Conservation (phyloP, 2,329 filamentous ascomycete genomes). For the Pseudocercospora cruenta region DNA sequence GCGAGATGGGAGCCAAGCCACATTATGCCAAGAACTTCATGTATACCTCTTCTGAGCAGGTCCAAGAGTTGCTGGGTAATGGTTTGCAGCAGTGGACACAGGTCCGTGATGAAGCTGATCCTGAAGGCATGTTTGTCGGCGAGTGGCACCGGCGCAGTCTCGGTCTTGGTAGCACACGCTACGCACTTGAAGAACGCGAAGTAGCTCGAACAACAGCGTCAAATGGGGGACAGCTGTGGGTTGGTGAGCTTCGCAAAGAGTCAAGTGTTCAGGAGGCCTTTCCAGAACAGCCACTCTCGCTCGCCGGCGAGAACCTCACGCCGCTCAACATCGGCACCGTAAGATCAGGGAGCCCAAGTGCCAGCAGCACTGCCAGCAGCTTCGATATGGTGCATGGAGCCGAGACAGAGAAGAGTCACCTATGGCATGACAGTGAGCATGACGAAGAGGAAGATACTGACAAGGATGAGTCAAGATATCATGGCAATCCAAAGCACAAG, state of each 20-base stretch:
- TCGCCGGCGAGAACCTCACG: constrained; percentile 3
- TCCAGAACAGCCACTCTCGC: constrained; percentile 33
- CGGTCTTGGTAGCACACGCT: constrained; percentile 41
- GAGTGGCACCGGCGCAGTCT: constrained; percentile 83
- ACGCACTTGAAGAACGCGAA: constrained; percentile 51
- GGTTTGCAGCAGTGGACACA: constrained; percentile 68
- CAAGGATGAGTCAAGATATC: constrained; percentile 31
- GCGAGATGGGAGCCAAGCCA: constrained; percentile 76
- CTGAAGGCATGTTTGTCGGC: constrained; percentile 84
- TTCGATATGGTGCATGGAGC: constrained; percentile 52
- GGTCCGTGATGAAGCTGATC: constrained; percentile 72
- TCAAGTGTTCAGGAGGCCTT: constrained; percentile 36
- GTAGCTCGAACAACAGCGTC: constrained; percentile 38
- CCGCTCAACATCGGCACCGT: constrained; percentile 10
- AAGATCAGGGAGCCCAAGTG: constrained; percentile 26
- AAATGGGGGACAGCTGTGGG: constrained; percentile 49
- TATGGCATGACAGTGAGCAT: constrained; percentile 28
- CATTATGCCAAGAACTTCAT: constrained; percentile 95
- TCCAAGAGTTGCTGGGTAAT: constrained; percentile 71
- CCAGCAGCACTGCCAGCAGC: constrained; percentile 42
- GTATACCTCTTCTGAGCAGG: constrained; percentile 59
- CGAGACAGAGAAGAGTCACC: constrained; percentile 44
- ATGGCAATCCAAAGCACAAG: constrained; percentile 31
- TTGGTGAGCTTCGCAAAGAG: constrained; percentile 30
- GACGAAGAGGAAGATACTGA: constrained; percentile 33